Base-by-base conservation (phyloP, 176 grass and related monocot genomes). In the Hordeum marinum region DNA sequence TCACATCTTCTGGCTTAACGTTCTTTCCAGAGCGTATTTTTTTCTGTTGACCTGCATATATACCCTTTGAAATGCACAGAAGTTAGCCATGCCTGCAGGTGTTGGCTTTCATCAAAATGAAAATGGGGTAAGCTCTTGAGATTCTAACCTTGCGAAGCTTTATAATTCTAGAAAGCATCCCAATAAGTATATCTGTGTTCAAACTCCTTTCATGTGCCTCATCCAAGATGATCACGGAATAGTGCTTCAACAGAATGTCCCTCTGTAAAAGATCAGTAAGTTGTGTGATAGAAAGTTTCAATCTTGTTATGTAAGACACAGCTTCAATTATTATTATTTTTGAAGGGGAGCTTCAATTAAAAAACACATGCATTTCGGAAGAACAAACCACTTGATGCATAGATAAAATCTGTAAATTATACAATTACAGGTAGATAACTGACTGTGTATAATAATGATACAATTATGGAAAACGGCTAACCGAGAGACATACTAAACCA, bases 181-280 rank as follows among this genome's bases (percentile, higher is more conserved):
- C 94, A 5, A 97, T 89, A 63, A 40, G 88, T 90, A 97, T 92
- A 85, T 97, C 88, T 14, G 92, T 97, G 78, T 97, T 97, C 85
- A 94, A 91, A 72, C 90, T 94, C 84, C 94, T 89, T 86, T 97
- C 94, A 79, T 97, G 94, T 85, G 94, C 94, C 74, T 97, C 94
- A 85, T 97, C 94, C 78, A 94, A 90, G 64, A 97, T 94, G 55
- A 94, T 89, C 82, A 92, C 88, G 5, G 94, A 97, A 45, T 92
- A 97, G 9, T 39, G 50, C 76, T 83, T 94, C 86, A 97, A 40
- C 26, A 91, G 74, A 84, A 97, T 85, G 85, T 97, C 92, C 88
- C 84, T 76, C 94, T 97, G 85, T 11, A 39, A 71, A 92, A 45
- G 21, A 64, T 69, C 43, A 82, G 48, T 45, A 77, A 15, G 8